Base-by-base conservation (phyloP, 2,329 filamentous ascomycete species). In the Gnomoniopsis sp. region DNA sequence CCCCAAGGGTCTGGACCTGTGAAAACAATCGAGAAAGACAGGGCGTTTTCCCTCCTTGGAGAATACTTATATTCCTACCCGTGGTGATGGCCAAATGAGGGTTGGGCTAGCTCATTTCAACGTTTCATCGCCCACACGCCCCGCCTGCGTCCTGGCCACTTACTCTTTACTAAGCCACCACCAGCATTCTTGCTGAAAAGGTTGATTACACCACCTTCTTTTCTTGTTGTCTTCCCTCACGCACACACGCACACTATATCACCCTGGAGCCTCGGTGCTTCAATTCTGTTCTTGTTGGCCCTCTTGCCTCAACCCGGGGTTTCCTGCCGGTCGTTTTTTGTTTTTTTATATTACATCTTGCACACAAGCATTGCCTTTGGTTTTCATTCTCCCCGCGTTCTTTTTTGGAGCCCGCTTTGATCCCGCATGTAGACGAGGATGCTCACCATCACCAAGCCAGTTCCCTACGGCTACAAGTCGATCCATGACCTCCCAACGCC, bases 401-500 rank as follows among this genome's bases (percentile, higher is more conserved):
- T 41, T n/a, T n/a, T 56, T 51, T 55, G 56, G 51, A 57, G 51
- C 33, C 60, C 41, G 46, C 26, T 47, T 52, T 44, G 36, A 54
- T 57, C 55, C 58, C 60, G 60, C 65, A 65, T 66, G 65, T 69
- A 69, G 55, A 68, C 65, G 73, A 84, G 76, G 75, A 85, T 85
- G 81, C 82, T 85, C 77, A 85, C 82, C 74, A 74, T 80, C 70
- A 84, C 79, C 75, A 82, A 85, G 80, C 79, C 81, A 75, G 74
- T 75, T 71, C 76, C 78, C 66, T 79, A 80, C 80, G 80, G 81
- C 77, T 82, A 82, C 75, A 78, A 77, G 77, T 80, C 80, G 72
- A 77, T 82, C 78, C 79, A 85, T 85, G 82, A 85, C 73, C 76
- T 84, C 68, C 82, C 81, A 68, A 85, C 80, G 73, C 81, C 81